These are phyloP conservation scores for Trichoderma oligosporum DNA, from an alignment of 2,329 filamentous ascomycete genomes.

Conservation along the genomic window DNA sequence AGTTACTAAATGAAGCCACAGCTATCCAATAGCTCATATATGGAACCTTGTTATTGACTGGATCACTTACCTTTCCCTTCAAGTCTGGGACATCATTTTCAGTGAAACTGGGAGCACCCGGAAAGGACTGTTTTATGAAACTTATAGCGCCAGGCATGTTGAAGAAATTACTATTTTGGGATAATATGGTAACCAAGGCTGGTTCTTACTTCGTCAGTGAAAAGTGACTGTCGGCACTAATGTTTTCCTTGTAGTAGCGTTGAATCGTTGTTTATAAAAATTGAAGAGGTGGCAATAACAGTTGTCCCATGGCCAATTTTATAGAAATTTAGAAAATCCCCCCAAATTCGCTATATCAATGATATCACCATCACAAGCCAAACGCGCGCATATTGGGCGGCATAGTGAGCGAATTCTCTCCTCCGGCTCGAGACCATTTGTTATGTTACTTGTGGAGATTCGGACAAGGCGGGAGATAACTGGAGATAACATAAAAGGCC, in stretches of 20 bases:
- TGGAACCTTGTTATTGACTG: background rate
- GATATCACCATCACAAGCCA: background rate
- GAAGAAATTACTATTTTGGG: background rate
- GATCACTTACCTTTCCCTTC: slow-evolving; percentile 44
- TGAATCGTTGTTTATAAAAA: no score
- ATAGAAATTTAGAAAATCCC: background rate
- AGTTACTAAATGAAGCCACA: no score
- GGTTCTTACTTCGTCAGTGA: no score
- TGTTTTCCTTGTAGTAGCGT: no score
- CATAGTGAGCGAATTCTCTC: background rate
- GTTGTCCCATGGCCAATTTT: background rate
- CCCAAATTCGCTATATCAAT: background rate
- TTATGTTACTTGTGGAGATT: background rate
- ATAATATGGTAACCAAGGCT: no score
- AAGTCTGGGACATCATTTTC: slow-evolving; percentile 61
- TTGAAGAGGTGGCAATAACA: no score
- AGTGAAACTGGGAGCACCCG: slow-evolving; percentile 16
- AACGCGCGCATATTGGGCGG: background rate
- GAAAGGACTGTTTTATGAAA: slow-evolving; percentile 17
- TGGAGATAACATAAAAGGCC: background rate
- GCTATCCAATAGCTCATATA: no score
- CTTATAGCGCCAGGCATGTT: slow-evolving; percentile 17
- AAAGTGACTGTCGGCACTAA: no score
- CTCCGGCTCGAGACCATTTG: background rate
- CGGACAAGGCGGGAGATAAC: slow-evolving; percentile 2